Conservation (phyloP, 371 early-diverging fungal species). For the Mucor plumbeus region DNA sequence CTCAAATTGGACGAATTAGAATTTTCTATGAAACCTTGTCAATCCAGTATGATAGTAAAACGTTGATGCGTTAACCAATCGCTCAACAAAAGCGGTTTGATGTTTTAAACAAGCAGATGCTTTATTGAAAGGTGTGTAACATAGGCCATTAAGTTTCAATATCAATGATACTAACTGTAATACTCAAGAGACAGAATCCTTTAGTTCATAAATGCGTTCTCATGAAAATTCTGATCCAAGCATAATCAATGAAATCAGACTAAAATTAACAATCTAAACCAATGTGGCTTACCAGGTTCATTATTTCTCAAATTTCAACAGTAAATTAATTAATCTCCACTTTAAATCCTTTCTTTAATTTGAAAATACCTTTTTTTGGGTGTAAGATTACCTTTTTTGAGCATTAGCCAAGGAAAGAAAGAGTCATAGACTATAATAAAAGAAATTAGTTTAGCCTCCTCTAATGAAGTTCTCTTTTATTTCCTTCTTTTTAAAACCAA, state of each 20-base stretch:
- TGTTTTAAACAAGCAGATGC: no score
- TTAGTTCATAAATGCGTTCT: no score
- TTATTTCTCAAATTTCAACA: no score
- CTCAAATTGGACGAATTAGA: neutral
- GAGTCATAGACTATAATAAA: neutral
- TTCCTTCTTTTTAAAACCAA: conserved; percentile 8
- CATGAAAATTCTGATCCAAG: no score
- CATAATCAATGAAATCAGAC: neutral
- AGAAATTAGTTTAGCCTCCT: conserved; percentile 1
- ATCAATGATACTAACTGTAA: no score
- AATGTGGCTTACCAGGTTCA: no score
- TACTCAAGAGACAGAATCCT: no score
- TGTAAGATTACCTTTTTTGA: conserved; percentile 1
- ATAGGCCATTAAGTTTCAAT: neutral
- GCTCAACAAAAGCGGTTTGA: no score
- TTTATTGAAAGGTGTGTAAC: neutral
- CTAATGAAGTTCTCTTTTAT: conserved; percentile 17
- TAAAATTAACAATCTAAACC: neutral
- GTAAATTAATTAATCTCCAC: no score
- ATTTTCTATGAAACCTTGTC: neutral
- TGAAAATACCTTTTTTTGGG: neutral
- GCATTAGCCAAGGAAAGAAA: neutral
- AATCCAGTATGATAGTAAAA: neutral
- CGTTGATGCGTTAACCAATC: neutral
- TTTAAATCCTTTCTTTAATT: no score